A percentile compares a stretch with the other conserved stretches of the same genome.
These are phyloP conservation scores for Secale cereale DNA, from an alignment of 176 grass and related monocot genomes.

Conservation along the genomic window DNA sequence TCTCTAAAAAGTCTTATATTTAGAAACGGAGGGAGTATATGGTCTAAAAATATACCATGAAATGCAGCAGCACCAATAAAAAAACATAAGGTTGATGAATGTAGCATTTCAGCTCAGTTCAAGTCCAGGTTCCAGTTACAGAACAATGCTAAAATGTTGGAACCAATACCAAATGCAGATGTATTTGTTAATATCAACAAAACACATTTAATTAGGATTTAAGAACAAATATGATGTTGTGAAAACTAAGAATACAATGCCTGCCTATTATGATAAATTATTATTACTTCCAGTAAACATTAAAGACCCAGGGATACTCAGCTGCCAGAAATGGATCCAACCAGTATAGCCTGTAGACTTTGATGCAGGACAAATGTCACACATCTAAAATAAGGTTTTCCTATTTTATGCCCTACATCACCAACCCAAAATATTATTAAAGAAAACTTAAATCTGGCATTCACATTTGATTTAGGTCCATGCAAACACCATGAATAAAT, in stretches of 20 bases:
- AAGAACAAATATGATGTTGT: background rate
- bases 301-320: background rate
- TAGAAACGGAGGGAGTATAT: too few relatives aligned
- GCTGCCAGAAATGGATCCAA: background rate
- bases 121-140: background rate
- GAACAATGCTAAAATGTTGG: background rate
- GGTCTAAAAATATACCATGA: background rate
- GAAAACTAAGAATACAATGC: slow-evolving; percentile 9
- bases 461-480: background rate
- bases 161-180: background rate
- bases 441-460: background rate
- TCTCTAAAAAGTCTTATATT: too few relatives aligned
- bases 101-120: background rate
- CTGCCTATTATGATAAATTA: background rate
- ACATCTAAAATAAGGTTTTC: background rate
- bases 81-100: slow-evolving; percentile 13
- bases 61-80: background rate
- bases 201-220: background rate
- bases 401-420: slow-evolving; percentile 12
- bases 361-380: background rate
- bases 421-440: slow-evolving; percentile 4
- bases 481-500: slow-evolving; percentile 12
- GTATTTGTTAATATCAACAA: background rate
- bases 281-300: slow-evolving; percentile 3
- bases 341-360: background rate